These are phyloP conservation scores for Nigrospora sphaerica DNA, from an alignment of 2,329 filamentous ascomycete genomes.

Conservation along the genomic window DNA sequence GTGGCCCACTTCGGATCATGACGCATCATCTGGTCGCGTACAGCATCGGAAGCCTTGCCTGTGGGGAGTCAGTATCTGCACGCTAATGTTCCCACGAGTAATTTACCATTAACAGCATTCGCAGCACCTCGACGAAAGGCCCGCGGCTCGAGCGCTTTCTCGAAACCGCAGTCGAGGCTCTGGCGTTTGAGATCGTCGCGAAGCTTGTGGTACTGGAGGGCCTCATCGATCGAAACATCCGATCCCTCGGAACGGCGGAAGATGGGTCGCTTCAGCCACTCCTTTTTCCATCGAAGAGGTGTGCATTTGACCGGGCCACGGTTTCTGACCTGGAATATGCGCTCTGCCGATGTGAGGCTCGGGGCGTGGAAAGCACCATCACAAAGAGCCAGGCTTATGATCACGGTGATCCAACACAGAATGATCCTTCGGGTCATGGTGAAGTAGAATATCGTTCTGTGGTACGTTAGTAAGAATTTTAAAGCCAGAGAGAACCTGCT, in stretches of 20 bases:
- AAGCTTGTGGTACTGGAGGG: slow-evolving; percentile 18
- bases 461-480: background rate
- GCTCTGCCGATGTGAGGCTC: background rate
- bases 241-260: slow-evolving; percentile 6
- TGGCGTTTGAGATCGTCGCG: slow-evolving; percentile 16
- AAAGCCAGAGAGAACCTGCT: background rate
- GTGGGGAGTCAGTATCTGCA: background rate
- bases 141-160: slow-evolving; percentile 9
- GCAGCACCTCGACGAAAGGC: slow-evolving; percentile 11
- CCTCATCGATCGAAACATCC: slow-evolving; percentile 4
- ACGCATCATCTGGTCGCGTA: slow-evolving; percentile 20
- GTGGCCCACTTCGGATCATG: slow-evolving; percentile 18
- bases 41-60: slow-evolving; percentile 15
- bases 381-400: background rate
- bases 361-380: background rate
- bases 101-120: slow-evolving; percentile 15
- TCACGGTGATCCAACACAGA: background rate
- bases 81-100: no score
- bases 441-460: background rate
- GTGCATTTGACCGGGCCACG: background rate
- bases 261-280: slow-evolving; percentile 11
- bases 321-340: background rate
- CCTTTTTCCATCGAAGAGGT: slow-evolving; percentile 8
- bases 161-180: slow-evolving; percentile 13
- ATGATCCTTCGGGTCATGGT: background rate